Base-by-base conservation (phyloP, 257 asterid genomes). In the Haberlea rhodopensis region DNA sequence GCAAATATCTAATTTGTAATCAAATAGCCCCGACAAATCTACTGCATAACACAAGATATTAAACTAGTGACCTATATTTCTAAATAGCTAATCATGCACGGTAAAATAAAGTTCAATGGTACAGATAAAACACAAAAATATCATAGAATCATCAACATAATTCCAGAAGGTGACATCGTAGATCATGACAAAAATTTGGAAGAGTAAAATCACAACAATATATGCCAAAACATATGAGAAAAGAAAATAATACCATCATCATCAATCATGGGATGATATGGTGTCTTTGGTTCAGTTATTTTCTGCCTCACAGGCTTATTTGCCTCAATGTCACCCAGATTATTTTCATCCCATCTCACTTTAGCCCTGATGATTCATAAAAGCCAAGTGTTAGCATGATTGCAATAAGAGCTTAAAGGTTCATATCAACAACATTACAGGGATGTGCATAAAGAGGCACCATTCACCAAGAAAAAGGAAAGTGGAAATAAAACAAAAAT, bases 231-330 rank as follows among this genome's bases (percentile, higher is more conserved):
- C 48, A 13, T 40, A 11, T 0, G 6, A 13, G 48, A 40, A 40
- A 8, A 40, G 18, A 5, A 2, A 40, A 40, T 11, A n/a, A 55
- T 74, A 6, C 66, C 84, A 7, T 75, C 81, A 26, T 77, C 96
- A 46, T 86, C 92, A 62, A 86, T 76, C 97, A 90, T 94, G 75
- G 81, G 87, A 78, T 94, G 99, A 73, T 83, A 94, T 34, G 97
- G 97, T 27, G 97, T 91, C 94, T 91, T 88, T n/a, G 97, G 97
- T 78, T 91, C 97, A 21, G 95, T 91, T 69, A 91, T 91, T 75
- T 91, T 91, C 85, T 88, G 97, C 71, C 97, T 84, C 55, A 81
- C 96, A 25, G 97, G 97, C 75, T 90, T 88, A 71, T 88, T 90
- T 61, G 96, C 91, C 81, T 94, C 99, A 31, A 94, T 94, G 71